A percentile compares a stretch with the other conserved stretches of the same genome.
Conservation (phyloP, 805 yeast species). For the Ogataea philodendri region DNA sequence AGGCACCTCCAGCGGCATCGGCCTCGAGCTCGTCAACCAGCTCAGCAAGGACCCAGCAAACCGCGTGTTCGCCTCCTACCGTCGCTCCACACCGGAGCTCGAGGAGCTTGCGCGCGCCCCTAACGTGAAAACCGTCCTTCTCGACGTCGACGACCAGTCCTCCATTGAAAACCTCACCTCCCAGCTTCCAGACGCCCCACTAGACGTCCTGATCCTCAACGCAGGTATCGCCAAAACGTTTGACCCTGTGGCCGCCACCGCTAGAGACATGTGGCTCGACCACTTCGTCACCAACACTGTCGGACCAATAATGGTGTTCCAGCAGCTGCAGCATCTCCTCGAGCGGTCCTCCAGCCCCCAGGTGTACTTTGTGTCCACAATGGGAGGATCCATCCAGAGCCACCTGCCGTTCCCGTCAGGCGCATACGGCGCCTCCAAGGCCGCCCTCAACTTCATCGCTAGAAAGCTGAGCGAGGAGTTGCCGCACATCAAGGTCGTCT, state of each 20-base stretch:
- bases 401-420: conserved; percentile 21
- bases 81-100: too few relatives aligned
- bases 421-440: conserved; percentile 39
- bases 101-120: too few relatives aligned
- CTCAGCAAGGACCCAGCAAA: too few relatives aligned
- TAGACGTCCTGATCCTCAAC: conserved; percentile 38
- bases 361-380: conserved; percentile 31
- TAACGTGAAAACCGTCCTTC: too few relatives aligned
- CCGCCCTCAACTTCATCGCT: conserved; percentile 34
- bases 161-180: too few relatives aligned
- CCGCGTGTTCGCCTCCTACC: too few relatives aligned
- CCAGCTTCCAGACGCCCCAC: too few relatives aligned
- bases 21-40: too few relatives aligned
- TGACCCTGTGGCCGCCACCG: neutral
- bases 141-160: too few relatives aligned
- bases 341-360: conserved; percentile 27
- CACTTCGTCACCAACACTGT: conserved; percentile 27
- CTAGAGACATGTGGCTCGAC: conserved; percentile 1
- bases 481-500: conserved; percentile 20
- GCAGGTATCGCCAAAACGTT: conserved; percentile 26
- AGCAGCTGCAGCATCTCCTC: conserved; percentile 32
- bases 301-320: conserved; percentile 34
- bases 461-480: conserved; percentile 30
- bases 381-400: conserved; percentile 30
- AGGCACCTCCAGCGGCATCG: too few relatives aligned